Conservation (phyloP, 2,329 filamentous ascomycete species). For the Phaeosphaeriaceae sp. region DNA sequence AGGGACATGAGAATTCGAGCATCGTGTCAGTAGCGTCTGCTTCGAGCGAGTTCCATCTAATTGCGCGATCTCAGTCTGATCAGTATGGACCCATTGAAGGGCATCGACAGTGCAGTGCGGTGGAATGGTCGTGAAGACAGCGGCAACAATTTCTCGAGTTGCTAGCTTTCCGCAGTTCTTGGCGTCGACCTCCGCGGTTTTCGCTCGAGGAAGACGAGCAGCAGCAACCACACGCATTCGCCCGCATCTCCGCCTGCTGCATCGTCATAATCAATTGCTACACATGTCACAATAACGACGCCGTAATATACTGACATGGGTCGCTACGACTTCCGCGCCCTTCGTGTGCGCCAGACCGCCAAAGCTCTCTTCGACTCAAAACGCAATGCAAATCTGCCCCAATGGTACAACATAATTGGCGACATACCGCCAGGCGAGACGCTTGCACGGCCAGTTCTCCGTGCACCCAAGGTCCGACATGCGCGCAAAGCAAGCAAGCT, state of each 20-base stretch:
- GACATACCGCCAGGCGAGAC: slow-evolving; percentile 67
- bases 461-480: slow-evolving; percentile 53
- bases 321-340: slow-evolving; percentile 59
- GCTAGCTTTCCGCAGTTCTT: slow-evolving; percentile 17
- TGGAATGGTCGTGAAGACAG: slow-evolving; percentile 5
- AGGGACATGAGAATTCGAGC: slow-evolving; percentile 70
- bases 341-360: slow-evolving; percentile 61
- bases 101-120: slow-evolving; percentile 3
- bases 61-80: slow-evolving; percentile 4
- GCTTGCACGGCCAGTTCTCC: slow-evolving; percentile 62
- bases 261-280: neutral
- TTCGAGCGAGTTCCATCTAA: slow-evolving; percentile 25
- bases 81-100: slow-evolving; percentile 26
- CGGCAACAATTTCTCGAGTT: slow-evolving; percentile 6
- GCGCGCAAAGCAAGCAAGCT: slow-evolving; percentile 71
- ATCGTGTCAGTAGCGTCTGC: slow-evolving; percentile 58
- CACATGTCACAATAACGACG: neutral
- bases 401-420: slow-evolving; percentile 65
- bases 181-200: slow-evolving; percentile 40
- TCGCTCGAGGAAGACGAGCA: slow-evolving; percentile 23
- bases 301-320: slow-evolving; percentile 52
- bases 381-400: slow-evolving; percentile 51
- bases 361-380: slow-evolving; percentile 57
- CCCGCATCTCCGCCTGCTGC: slow-evolving; percentile 5
- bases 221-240: slow-evolving; percentile 11